Percentiles rank a stretch among this genome's conserved stretches.
Conservation (phyloP, 352 stramenopile genomes). For the Phytophthora hybrid region DNA sequence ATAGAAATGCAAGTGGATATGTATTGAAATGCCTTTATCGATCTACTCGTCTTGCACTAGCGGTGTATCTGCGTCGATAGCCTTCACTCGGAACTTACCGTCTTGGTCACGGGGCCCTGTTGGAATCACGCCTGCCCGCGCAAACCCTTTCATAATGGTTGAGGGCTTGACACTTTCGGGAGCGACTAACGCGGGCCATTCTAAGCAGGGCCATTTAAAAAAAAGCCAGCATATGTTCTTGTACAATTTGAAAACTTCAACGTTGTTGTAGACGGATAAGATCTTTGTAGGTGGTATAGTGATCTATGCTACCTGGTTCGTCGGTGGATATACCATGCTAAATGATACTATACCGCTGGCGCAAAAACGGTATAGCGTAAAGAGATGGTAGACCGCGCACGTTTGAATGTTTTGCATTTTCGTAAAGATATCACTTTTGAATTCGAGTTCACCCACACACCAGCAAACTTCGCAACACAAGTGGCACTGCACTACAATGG, state of each 20-base stretch:
- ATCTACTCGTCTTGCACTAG: background rate
- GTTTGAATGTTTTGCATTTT: too few relatives aligned
- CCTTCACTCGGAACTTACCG: background rate
- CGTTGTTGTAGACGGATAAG: background rate
- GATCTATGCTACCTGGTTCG: background rate
- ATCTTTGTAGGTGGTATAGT: background rate
- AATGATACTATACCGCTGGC: background rate
- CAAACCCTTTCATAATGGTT: background rate
- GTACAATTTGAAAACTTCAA: background rate
- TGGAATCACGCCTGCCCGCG: background rate
- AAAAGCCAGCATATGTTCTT: background rate
- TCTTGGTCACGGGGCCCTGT: background rate
- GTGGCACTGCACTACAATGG: too few relatives aligned
- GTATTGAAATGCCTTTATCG: background rate
- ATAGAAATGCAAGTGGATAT: background rate
- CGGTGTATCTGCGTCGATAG: background rate
- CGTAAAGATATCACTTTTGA: background rate
- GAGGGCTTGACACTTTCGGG: background rate
- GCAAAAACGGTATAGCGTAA: too few relatives aligned
- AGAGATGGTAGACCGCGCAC: too few relatives aligned
- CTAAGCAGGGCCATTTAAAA: slow-evolving; percentile 2
- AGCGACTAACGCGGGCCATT: background rate
- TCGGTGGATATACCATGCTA: background rate
- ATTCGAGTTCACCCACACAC: too few relatives aligned
- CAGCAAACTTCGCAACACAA: too few relatives aligned